These are phyloP conservation scores for Chalara sp. DNA, from an alignment of 2,329 filamentous ascomycete genomes.

Conservation along the genomic window DNA sequence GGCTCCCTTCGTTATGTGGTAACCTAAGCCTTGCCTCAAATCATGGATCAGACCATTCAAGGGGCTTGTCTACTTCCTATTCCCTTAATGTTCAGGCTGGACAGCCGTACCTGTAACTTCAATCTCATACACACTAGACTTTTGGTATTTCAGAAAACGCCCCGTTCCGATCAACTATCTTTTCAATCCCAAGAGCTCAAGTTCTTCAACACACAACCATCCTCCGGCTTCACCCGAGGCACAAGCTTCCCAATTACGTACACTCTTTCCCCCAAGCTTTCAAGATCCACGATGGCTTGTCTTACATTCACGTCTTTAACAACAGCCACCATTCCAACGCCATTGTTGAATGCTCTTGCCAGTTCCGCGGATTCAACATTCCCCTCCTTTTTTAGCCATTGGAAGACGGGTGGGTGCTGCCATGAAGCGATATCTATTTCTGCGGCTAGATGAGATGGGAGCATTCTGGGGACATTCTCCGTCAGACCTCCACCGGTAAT, in stretches of 20 bases:
- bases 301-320: slow-evolving; percentile 60
- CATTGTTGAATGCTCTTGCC: slow-evolving; percentile 89
- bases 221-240: slow-evolving; percentile 38
- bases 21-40: too few relatives aligned
- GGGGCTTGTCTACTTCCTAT: too few relatives aligned
- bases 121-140: neutral
- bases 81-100: too few relatives aligned
- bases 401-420: slow-evolving; percentile 40
- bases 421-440: slow-evolving; percentile 74
- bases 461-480: slow-evolving; percentile 93
- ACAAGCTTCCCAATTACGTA: slow-evolving; percentile 69
- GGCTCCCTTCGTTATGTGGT: too few relatives aligned
- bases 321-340: slow-evolving; percentile 88
- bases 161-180: neutral
- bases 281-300: slow-evolving; percentile 52
- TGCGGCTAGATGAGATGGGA: slow-evolving; percentile 71
- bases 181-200: slow-evolving; percentile 32
- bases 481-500: slow-evolving; percentile 91
- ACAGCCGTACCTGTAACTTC: too few relatives aligned
- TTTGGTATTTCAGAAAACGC: neutral
- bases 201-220: slow-evolving; percentile 58
- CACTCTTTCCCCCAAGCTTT: slow-evolving; percentile 67
- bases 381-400: slow-evolving; percentile 2
- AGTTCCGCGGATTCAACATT: slow-evolving; percentile 57
- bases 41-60: too few relatives aligned